These are phyloP conservation scores for Cyberlindnera sargentensis DNA, from an alignment of 805 yeast genomes.

Conservation along the genomic window DNA sequence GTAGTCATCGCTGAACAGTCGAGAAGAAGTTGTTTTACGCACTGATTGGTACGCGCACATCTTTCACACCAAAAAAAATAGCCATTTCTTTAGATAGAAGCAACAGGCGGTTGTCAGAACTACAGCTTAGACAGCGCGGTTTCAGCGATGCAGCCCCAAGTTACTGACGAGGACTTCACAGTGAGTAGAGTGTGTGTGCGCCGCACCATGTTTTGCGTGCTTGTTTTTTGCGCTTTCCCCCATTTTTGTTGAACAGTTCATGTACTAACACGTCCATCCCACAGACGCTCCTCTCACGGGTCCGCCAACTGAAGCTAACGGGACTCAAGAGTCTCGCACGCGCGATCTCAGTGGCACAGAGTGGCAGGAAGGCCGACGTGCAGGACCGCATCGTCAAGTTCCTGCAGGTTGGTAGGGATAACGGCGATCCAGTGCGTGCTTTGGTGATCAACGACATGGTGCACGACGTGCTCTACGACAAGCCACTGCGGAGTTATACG, in stretches of 20 bases:
- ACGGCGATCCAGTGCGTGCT: slow-evolving; percentile 36
- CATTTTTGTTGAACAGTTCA: no score
- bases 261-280: not conserved
- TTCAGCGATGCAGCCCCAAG: slow-evolving; percentile 1
- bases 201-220: no score
- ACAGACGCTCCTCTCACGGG: slow-evolving; percentile 3
- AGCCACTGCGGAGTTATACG: slow-evolving; percentile 34
- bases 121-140: no score
- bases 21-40: no score
- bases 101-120: no score
- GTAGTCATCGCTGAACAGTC: no score
- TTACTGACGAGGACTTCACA: slow-evolving; percentile 1
- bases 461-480: slow-evolving; percentile 27
- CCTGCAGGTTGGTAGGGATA: slow-evolving; percentile 34
- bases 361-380: slow-evolving; percentile 59
- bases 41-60: no score
- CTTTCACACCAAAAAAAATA: no score
- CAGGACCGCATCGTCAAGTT: slow-evolving; percentile 45
- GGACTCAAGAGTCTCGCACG: slow-evolving; percentile 49
- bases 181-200: not conserved
- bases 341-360: slow-evolving; percentile 37
- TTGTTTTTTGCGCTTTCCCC: no score
- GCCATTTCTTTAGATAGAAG: no score
- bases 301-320: slow-evolving; percentile 33
- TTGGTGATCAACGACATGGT: slow-evolving; percentile 40